phyloP scores from a whole-genome alignment of 1,284 basidiomycete genomes.

The Rhodotorula mucilaginosa region DNA sequence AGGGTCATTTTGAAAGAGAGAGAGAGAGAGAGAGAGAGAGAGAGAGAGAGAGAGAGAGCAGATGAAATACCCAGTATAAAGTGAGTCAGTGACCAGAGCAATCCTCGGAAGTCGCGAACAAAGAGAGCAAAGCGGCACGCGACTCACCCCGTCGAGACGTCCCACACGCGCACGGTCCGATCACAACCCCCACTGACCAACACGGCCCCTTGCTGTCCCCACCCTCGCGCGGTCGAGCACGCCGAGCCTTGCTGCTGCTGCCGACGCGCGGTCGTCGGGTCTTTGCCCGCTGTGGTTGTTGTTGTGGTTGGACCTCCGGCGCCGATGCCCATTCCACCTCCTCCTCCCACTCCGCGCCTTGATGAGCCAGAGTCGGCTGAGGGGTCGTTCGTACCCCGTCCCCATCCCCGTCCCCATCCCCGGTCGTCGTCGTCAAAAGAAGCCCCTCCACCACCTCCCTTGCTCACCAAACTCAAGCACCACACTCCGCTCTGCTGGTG shows the following conservation, averaged over 20 bases:
- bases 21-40: too few species aligned
- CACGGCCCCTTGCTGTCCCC: conserved; percentile 65
- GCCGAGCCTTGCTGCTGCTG: conserved; percentile 51
- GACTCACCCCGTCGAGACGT: conserved; percentile 73
- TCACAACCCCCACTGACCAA: conserved; percentile 93
- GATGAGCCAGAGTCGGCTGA: too few species aligned
- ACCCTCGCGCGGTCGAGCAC: conserved; percentile 64
- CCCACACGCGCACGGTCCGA: conserved; percentile 86
- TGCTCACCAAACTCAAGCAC: conserved; percentile 71
- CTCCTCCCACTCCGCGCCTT: not conserved
- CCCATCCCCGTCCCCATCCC: too few species aligned
- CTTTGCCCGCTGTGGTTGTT: not conserved
- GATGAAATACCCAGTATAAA: too few species aligned
- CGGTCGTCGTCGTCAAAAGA: not conserved
- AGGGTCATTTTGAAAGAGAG: too few species aligned
- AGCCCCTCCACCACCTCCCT: conserved; percentile 36
- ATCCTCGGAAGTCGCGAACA: too few species aligned
- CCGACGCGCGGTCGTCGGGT: not conserved
- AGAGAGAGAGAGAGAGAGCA: too few species aligned
- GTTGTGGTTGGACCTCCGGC: conserved; percentile 45
- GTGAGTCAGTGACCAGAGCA: too few species aligned
- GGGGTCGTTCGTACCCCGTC: too few species aligned
- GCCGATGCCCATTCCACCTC: conserved; percentile 45
- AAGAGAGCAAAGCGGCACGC: too few species aligned
- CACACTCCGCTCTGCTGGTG: conserved; percentile 82